These are phyloP conservation scores for Cyclotella atomus DNA, from an alignment of 108 stramenopile species.

Conservation along the genomic window DNA sequence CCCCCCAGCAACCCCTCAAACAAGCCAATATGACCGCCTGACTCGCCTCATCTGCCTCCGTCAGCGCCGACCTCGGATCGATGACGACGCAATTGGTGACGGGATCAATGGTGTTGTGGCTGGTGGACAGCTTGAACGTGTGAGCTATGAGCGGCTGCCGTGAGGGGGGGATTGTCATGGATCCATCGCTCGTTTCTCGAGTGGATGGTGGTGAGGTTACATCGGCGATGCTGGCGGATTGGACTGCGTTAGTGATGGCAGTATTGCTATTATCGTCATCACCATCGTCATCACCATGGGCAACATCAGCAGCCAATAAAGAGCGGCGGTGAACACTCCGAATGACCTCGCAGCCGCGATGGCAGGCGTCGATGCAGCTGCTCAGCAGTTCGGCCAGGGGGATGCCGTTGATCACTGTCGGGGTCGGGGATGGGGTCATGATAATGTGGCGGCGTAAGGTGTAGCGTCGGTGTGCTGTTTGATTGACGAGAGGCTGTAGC, in stretches of 20 bases:
- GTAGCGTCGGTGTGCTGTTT: no score
- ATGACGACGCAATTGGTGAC: conserved; percentile 18
- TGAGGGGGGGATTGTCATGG: not conserved
- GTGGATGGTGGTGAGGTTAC: not conserved
- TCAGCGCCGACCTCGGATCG: conserved; percentile 57
- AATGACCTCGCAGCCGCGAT: conserved; percentile 71
- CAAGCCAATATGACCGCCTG: conserved; percentile 42
- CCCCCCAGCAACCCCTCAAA: conserved; percentile 33
- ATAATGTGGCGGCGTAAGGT: no score
- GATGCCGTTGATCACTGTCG: conserved; percentile 34
- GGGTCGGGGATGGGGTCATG: no score
- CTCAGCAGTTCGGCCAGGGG: conserved; percentile 59
- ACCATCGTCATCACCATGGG: no score
- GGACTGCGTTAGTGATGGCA: not conserved
- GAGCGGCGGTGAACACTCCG: conserved; percentile 37
- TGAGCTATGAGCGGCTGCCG: conserved; percentile 1
- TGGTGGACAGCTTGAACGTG: conserved; percentile 8
- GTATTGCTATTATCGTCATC: no score
- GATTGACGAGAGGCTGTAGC: not conserved
- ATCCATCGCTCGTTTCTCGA: not conserved
- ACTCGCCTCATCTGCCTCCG: conserved; percentile 53
- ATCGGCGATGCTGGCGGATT: not conserved
- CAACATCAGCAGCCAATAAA: no score
- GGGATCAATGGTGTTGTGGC: conserved; percentile 9
- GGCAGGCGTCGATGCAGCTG: conserved; percentile 72